Base-by-base conservation (phyloP, 2,329 filamentous ascomycete species). In the Colletotrichum camelliae region DNA sequence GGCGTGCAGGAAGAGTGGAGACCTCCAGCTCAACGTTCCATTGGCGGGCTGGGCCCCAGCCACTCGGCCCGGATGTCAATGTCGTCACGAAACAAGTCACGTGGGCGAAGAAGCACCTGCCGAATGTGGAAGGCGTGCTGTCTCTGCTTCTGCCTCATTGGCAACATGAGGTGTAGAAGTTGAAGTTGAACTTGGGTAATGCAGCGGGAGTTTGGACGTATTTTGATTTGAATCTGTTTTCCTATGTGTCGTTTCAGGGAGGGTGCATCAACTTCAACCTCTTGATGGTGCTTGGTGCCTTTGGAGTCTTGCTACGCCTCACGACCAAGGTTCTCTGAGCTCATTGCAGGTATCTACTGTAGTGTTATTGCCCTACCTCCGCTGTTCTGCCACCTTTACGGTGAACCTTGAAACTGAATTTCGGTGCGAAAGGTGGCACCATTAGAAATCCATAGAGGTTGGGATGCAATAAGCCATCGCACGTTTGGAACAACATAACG, bases 31-130 rank as follows among this genome's bases (percentile, higher is more conserved):
- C 33, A 16, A 52, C 68, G 33, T 72, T 64, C 55, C 39, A 72
- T 75, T 75, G 69, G 73, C 9, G 15, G 24, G 39, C 62, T 43
- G 10, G 16, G 7, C 29, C 8, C 69, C 73, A 75, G 62, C 62
- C 73, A 73, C 57, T 16, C 65, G 69, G 29, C 55, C 33, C 55
- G 37, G 21, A 48, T 18, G 52, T 75, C 73, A 43, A 75, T 75
- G 73, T 62, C 72, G 72, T 75, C 72, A 75, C 73, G 57, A 64
- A 18, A 2, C 27, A 4, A 21, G 31, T 73, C 73, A 75, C 73
- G 73, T 75, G 73, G 35, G 5, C 5, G 12, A n/a, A 8, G n/a
- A 16, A 16, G 37, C 24, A 73, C 66, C 39, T 74, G 67, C 58
- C 72, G 33, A 65, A 71, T 70, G 31, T 18, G 69, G 72, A 43